Evolutionary conservation across 1,284 basidiomycete genomes (phyloP), one percentile per base, ranked within the genome.

Genomic region (Fomitopsis palustris): DNA sequence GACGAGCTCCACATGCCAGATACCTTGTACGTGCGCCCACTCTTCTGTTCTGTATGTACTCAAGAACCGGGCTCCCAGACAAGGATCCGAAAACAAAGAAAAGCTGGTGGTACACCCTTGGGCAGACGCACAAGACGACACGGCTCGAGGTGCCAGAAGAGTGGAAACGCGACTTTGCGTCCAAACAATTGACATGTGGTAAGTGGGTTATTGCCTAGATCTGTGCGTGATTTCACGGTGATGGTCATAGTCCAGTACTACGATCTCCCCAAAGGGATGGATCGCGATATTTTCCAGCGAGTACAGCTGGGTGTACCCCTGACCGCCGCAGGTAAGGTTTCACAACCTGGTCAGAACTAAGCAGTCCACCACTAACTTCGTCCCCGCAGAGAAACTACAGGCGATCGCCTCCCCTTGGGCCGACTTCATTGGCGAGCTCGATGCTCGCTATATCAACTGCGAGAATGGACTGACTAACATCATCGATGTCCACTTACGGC

Each of bases 221-320:
- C 14, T 1, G 53, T 33, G 39, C 33, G 19, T 3, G 14, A 17
- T 21, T 17, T 25, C 16, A 54, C 45, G 16, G 10, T 43, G 6
- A 10, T 23, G 9, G 41, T 47, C 12, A 25, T 58, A 90, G 87
- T 88, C 57, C 84, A 87, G 69, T 86, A 88, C 62, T 67, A 74
- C 39, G 67, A 73, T 21, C 72, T 90, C 2, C 71, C 77, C 2
- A 74, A 79, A 9, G 73, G 75, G 8, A 80, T 65, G 2, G 75
- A 90, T 67, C 81, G 87, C 49, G 88, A 91, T 54, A 85, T 90
- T n/a, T 91, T 91, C 70, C 86, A 90, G 66, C 77, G 89, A 33
- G 88, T 91, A 7, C 89, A 91, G 65, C 71, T 90, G n/a, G 88
- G 88, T 39, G 83, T 90, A 75, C 76, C 82, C 16, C 75, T 91